Base-by-base conservation (phyloP, 345 rosid genomes). In the Gynandropsis gynandra region DNA sequence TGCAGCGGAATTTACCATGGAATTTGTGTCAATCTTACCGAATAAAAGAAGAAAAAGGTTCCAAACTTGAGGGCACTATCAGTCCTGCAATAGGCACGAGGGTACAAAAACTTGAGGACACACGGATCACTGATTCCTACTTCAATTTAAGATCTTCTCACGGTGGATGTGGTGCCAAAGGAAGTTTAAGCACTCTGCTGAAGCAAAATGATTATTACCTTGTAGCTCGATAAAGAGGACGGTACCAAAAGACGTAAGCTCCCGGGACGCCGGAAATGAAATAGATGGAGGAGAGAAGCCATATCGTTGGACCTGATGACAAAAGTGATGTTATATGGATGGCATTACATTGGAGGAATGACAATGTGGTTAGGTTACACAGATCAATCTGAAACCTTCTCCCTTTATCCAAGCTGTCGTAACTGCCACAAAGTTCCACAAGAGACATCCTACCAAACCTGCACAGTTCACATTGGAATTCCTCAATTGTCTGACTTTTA, bases 41-140 rank as follows among this genome's bases (percentile, higher is more conserved):
- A 15, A 56, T 88, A 93, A 54, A 57, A 64, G 62, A 88, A n/a
- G 83, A 93, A 85, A 72, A 93, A 93, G 69, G 87, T 70, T 56
- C 94, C 94, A 63, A 93, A 93, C 72, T 83, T 88, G 65, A 93
- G 70, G 49, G 97, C 99, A 74, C 97, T 88, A 59, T 88, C 99
- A 47, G 95, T 93, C 86, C 99, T 88, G 89, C 50, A 74, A 60
- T 43, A 63, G 67, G 21, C 56, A 63, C 33, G 42, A 19, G 40
- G 7, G 52, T 24, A 24, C n/a, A n/a, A n/a, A n/a, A n/a, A n/a
- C n/a, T n/a, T n/a, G n/a, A n/a, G n/a, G n/a, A 53, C 12, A 16
- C 50, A 40, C 52, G 55, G 40, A 34, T 52, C 46, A 52, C 40
- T 4, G 4, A 33, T 40, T 51, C 37, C 10, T 58, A 21, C 20